Base-by-base conservation (phyloP, 1,284 basidiomycete genomes). In the Austroboletus niveus region DNA sequence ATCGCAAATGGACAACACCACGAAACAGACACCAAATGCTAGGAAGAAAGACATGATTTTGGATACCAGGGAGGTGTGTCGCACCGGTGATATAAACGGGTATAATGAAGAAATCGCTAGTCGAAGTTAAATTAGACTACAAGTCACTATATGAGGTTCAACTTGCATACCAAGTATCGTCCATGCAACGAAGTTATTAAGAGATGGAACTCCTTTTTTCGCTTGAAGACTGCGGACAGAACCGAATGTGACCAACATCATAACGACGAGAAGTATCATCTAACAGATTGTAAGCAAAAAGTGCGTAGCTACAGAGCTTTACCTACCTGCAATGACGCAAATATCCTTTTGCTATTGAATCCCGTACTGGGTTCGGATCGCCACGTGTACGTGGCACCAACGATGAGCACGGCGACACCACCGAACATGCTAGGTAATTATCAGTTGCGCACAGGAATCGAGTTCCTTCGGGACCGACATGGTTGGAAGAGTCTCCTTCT, bases 1-100 rank as follows among this genome's bases (percentile, higher is more conserved):
- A 41, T 89, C 83, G 53, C 87, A 88, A 60, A 94, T 85, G 1
- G 91, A 91, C 15, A 95, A 77, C 32, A 94, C 76, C 32, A 93
- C 76, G 54, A 94, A 94, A 57, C 84, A 85, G 1, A 87, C 86
- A 0, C 84, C 82, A 57, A 94, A 87, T 2, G 83, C 84, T 45
- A 90, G 74, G 68, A 89, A 87, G 60, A 85, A 79, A 42, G 75
- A 73, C 34, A 85, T 66, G 12, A 84, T 72, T 60, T 79, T 81
- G 1, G 79, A 77, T 42, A 64, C 66, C 9, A 76, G 68, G n/a
- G 70, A 75, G 27, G 66, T 64, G 48, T 71, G 66, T 7, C 58
- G 60, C 42, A 62, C 61, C 32, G 55, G 64, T 7, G 65, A 69
- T 1, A 75, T 35, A 60, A 81, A 81, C 5, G 85, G 85, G n/a